These are phyloP conservation scores for Musa itinerans DNA, from an alignment of 176 grass and related monocot species.

Conservation along the genomic window DNA sequence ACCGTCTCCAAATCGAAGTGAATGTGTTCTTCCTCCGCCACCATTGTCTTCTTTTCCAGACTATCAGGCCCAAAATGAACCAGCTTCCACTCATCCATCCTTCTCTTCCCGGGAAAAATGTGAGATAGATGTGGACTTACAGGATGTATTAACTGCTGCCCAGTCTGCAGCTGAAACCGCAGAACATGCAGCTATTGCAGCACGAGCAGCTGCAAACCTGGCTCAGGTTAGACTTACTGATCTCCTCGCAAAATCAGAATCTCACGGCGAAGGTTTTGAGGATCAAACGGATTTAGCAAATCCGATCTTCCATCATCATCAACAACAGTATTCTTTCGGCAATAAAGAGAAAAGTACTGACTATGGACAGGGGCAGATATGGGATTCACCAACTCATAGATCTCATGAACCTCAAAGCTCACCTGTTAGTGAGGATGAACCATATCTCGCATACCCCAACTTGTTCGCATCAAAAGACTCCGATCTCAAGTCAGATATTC, in stretches of 20 bases:
- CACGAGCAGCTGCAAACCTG: constrained; percentile 77
- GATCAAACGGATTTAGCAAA: constrained; percentile 21
- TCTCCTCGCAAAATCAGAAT: constrained; percentile 41
- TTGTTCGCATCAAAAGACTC: constrained; percentile 51
- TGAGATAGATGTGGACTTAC: constrained; percentile 44
- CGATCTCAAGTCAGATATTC: constrained; percentile 4
- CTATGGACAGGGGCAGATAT: not conserved
- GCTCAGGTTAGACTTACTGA: constrained; percentile 56
- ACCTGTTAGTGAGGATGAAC: constrained; percentile 53
- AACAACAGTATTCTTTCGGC: constrained; percentile 45
- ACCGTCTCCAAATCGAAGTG: constrained; percentile 29
- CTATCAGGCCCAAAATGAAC: not conserved
- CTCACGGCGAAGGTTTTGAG: constrained; percentile 15
- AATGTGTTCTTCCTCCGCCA: constrained; percentile 17
- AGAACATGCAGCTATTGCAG: constrained; percentile 58
- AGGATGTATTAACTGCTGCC: constrained; percentile 62
- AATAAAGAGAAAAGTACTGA: constrained; percentile 7
- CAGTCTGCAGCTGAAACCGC: constrained; percentile 67
- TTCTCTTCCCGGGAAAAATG: constrained; percentile 10
- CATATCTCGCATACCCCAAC: constrained; percentile 76
- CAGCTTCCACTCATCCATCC: constrained; percentile 26
- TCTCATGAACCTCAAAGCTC: constrained; percentile 44
- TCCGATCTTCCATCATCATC: constrained; percentile 58
- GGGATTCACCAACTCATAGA: not conserved
- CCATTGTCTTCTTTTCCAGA: not conserved